These are phyloP conservation scores for Heterobasidion parviporum DNA, from an alignment of 1,284 basidiomycete genomes.

Conservation along the genomic window DNA sequence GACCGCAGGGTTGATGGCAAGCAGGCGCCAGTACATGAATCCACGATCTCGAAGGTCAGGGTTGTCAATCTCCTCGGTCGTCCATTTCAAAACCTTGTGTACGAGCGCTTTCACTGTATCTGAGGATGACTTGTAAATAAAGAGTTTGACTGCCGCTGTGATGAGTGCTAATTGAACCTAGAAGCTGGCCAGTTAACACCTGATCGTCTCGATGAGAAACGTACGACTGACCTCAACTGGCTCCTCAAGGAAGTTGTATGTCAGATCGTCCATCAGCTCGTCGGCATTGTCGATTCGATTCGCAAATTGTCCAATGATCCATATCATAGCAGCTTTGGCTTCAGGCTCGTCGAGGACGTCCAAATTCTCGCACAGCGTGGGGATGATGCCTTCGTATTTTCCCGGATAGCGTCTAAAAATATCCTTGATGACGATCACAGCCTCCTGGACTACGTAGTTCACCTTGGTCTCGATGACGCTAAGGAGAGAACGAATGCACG, in stretches of 20 bases:
- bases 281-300: constrained; percentile 95
- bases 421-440: constrained; percentile 95
- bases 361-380: constrained; percentile 86
- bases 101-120: constrained; percentile 87
- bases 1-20: constrained; percentile 87
- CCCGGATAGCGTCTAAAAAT: constrained; percentile 97
- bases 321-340: constrained; percentile 94
- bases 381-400: constrained; percentile 93
- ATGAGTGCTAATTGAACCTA: constrained; percentile 94
- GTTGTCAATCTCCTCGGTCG: constrained; percentile 96
- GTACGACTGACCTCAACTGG: constrained; percentile 66
- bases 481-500: constrained; percentile 84
- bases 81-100: constrained; percentile 93
- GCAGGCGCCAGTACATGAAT: constrained; percentile 98
- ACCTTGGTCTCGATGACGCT: constrained; percentile 90
- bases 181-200: not conserved
- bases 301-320: constrained; percentile 97
- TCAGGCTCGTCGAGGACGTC: constrained; percentile 94
- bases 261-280: constrained; percentile 88
- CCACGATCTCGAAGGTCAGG: constrained; percentile 95
- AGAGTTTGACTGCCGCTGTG: constrained; percentile 94
- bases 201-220: not conserved
- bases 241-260: constrained; percentile 91
- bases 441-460: constrained; percentile 96
- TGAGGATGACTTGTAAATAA: constrained; percentile 84